Conservation (phyloP, 1,139 yeast species). For the Diutina pseudorugosa region DNA sequence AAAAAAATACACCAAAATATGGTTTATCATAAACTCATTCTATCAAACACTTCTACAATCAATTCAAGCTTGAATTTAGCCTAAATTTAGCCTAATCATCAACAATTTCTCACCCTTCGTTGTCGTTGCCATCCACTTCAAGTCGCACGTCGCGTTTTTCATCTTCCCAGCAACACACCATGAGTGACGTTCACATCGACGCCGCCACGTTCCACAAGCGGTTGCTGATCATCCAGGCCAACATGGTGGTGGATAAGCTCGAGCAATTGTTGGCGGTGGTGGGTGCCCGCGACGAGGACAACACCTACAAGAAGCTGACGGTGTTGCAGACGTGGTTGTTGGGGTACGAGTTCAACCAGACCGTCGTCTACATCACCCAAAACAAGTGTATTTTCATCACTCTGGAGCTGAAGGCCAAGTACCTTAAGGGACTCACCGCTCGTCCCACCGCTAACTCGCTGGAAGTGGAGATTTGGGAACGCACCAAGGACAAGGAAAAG, state of each 20-base stretch:
- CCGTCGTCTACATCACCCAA: constrained; percentile 56
- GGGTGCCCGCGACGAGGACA: constrained; percentile 16
- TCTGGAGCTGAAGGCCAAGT: constrained; percentile 78
- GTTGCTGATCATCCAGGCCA: constrained; percentile 27
- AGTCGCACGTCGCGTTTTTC: constrained; percentile 3
- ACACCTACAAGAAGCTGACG: constrained; percentile 84
- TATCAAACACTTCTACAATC: no score
- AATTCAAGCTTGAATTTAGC: no score
- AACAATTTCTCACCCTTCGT: no score
- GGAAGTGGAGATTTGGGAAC: constrained; percentile 55
- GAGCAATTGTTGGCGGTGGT: constrained; percentile 9
- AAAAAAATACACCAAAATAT: no score
- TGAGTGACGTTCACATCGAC: constrained; percentile 24
- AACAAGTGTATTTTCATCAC: constrained; percentile 60
- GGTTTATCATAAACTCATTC: no score
- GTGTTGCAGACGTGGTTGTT: constrained; percentile 85
- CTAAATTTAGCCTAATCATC: no score
- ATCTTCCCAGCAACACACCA: constrained; percentile 4
- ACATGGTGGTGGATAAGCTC: constrained; percentile 32
- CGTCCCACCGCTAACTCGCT: constrained; percentile 25
- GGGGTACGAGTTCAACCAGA: constrained; percentile 92
- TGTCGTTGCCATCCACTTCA: neutral
- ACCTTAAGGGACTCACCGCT: constrained; percentile 43
- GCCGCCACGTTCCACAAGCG: constrained; percentile 27
- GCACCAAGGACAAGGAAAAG: constrained; percentile 74